phyloP scores from a whole-genome alignment of 1,284 basidiomycete genomes.

The Fistulinella cinereoalba region DNA sequence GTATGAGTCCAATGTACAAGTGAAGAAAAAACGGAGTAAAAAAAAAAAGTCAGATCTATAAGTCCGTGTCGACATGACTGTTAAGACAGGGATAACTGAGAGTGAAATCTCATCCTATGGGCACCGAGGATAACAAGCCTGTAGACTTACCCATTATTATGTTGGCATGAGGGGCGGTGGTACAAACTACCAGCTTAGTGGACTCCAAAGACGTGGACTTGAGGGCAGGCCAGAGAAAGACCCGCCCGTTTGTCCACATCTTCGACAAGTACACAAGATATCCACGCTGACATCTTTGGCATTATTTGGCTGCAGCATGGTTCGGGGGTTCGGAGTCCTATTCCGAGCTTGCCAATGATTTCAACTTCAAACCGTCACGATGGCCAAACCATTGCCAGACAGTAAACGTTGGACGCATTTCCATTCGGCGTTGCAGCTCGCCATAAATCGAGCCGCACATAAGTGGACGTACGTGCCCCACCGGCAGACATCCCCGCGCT shows the following conservation, averaged over 20 bases:
- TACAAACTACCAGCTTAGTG: background rate
- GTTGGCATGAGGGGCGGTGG: background rate
- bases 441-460: constrained; percentile 69
- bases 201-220: too few relatives aligned
- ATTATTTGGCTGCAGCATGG: too few relatives aligned
- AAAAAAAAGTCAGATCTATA: background rate
- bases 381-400: constrained; percentile 44
- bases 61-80: constrained; percentile 51
- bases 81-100: constrained; percentile 70
- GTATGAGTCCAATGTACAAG: too few relatives aligned
- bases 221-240: too few relatives aligned
- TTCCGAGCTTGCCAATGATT: too few relatives aligned
- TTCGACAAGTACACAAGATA: too few relatives aligned
- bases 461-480: constrained; percentile 69
- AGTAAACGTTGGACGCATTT: constrained; percentile 76
- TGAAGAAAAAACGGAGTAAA: too few relatives aligned
- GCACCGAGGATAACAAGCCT: background rate
- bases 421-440: constrained; percentile 69
- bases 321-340: too few relatives aligned
- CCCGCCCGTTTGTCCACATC: too few relatives aligned
- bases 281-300: too few relatives aligned
- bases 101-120: constrained; percentile 40
- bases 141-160: background rate
- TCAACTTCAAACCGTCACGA: too few relatives aligned
- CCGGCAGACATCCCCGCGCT: background rate